phyloP scores from a whole-genome alignment of 2,329 filamentous ascomycete genomes.

The Clonostachys rhizophaga region DNA sequence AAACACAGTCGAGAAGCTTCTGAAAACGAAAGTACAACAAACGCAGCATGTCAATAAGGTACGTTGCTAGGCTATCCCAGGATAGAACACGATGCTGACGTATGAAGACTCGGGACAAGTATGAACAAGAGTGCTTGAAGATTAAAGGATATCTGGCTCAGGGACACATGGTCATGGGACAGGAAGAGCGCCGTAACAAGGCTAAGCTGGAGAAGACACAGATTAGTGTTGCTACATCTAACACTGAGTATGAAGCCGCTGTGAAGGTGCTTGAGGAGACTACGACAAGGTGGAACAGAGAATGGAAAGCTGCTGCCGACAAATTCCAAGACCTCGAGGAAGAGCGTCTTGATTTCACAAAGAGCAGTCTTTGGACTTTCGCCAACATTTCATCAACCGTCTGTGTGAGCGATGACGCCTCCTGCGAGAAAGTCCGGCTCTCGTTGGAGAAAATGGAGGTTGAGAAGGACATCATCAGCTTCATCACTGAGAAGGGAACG shows the following conservation, averaged over 20 bases:
- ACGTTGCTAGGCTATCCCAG: slow-evolving; percentile 9
- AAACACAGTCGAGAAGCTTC: slow-evolving; percentile 84
- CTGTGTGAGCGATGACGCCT: slow-evolving; percentile 93
- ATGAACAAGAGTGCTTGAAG: slow-evolving; percentile 95
- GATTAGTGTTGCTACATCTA: slow-evolving; percentile 86
- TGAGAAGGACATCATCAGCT: slow-evolving; percentile 84
- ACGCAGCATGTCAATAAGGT: slow-evolving; percentile 90
- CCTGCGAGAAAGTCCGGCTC: slow-evolving; percentile 92
- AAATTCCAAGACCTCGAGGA: slow-evolving; percentile 99
- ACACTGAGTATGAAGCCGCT: slow-evolving; percentile 87
- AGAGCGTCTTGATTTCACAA: slow-evolving; percentile 93
- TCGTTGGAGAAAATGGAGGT: slow-evolving; percentile 95
- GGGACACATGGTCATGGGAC: slow-evolving; percentile 99
- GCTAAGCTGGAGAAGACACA: slow-evolving; percentile 98
- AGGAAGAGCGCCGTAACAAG: slow-evolving; percentile 98
- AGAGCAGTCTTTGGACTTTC: slow-evolving; percentile 97
- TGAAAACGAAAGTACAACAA: slow-evolving; percentile 91
- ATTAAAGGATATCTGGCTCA: slow-evolving; percentile 98
- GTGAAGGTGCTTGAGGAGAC: slow-evolving; percentile 94
- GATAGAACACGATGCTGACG: background rate
- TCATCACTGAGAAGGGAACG: slow-evolving; percentile 86
- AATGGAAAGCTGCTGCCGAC: slow-evolving; percentile 97
- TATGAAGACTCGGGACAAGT: slow-evolving; percentile 75
- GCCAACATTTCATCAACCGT: slow-evolving; percentile 96
- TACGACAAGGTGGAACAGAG: slow-evolving; percentile 91